Percentiles rank a stretch among this genome's conserved stretches.
Conservation (phyloP, 1,139 yeast genomes). For the Taiozyma onychis region DNA sequence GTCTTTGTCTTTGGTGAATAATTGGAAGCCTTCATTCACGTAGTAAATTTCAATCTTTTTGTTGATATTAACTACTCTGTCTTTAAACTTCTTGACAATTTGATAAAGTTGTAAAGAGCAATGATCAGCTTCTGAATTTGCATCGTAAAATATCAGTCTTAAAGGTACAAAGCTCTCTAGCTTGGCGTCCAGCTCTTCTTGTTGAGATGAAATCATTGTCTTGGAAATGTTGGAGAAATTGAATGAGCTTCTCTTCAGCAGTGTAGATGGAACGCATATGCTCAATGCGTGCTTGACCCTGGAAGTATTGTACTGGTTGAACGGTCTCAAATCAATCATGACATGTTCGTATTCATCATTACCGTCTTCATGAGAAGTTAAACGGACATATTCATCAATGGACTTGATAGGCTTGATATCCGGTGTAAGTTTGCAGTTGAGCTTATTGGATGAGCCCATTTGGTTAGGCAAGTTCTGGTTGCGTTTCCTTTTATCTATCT, state of each 20-base stretch:
- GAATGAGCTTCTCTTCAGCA: conserved; percentile 57
- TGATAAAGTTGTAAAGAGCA: conserved; percentile 38
- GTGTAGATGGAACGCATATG: conserved; percentile 64
- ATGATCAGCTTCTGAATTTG: conserved; percentile 18
- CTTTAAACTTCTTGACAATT: conserved; percentile 36
- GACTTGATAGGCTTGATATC: conserved; percentile 12
- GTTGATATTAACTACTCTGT: conserved; percentile 20
- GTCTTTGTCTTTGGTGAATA: conserved; percentile 9
- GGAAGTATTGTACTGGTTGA: conserved; percentile 44
- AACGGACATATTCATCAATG: conserved; percentile 4
- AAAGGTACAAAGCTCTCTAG: conserved; percentile 17
- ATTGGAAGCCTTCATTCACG: conserved; percentile 35
- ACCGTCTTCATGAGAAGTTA: background rate
- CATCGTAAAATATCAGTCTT: conserved; percentile 49
- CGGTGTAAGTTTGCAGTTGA: background rate
- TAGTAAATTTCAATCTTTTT: conserved; percentile 29
- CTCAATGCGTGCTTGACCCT: conserved; percentile 49
- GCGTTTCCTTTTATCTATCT: background rate
- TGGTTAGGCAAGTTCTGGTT: background rate
- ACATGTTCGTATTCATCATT: conserved; percentile 21
- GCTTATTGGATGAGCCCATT: background rate
- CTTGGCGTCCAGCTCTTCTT: conserved; percentile 23
- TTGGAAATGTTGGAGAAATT: conserved; percentile 48
- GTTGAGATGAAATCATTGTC: conserved; percentile 41
- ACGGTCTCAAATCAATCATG: conserved; percentile 60